Percentiles rank a stretch among this genome's conserved stretches.
phyloP scores from a whole-genome alignment of 2,329 filamentous ascomycete genomes.

The Achaetomium macrosporum region DNA sequence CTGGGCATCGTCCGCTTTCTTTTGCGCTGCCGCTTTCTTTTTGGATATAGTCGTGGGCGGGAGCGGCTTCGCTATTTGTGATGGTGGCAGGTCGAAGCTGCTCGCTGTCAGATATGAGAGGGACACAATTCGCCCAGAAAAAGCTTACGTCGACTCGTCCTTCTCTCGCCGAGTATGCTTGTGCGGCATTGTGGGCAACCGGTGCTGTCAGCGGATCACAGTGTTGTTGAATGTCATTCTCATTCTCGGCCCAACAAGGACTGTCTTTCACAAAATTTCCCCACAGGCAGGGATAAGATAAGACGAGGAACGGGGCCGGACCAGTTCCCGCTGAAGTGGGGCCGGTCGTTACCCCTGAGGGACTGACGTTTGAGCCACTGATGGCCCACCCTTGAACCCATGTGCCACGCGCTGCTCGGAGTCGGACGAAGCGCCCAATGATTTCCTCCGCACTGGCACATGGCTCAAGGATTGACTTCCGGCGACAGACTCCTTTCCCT shows the following conservation, averaged over 20 bases:
- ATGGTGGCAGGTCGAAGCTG: conserved; percentile 47
- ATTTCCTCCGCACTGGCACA: too few species aligned
- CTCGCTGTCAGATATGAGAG: neutral
- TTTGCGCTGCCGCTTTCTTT: conserved; percentile 33
- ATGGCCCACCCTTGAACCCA: too few species aligned
- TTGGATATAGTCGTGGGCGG: conserved; percentile 36
- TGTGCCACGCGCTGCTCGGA: too few species aligned
- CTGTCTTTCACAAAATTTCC: too few species aligned
- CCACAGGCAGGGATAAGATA: too few species aligned
- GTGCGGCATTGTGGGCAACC: conserved; percentile 61
- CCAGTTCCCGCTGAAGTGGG: too few species aligned
- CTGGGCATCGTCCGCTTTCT: conserved; percentile 24
- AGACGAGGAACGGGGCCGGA: too few species aligned
- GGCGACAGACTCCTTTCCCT: too few species aligned
- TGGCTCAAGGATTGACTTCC: too few species aligned
- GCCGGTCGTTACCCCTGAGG: too few species aligned
- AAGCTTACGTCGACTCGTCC: conserved; percentile 46
- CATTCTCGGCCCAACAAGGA: neutral
- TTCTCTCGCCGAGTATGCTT: conserved; percentile 69
- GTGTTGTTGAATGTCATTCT: neutral
- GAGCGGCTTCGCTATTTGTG: conserved; percentile 46
- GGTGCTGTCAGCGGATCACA: neutral
- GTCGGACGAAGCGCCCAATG: too few species aligned
- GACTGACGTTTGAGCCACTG: too few species aligned
- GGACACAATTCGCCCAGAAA: neutral